These are phyloP conservation scores for Parastagonospora nodorum DNA, from an alignment of 2,329 filamentous ascomycete genomes.

Conservation along the genomic window DNA sequence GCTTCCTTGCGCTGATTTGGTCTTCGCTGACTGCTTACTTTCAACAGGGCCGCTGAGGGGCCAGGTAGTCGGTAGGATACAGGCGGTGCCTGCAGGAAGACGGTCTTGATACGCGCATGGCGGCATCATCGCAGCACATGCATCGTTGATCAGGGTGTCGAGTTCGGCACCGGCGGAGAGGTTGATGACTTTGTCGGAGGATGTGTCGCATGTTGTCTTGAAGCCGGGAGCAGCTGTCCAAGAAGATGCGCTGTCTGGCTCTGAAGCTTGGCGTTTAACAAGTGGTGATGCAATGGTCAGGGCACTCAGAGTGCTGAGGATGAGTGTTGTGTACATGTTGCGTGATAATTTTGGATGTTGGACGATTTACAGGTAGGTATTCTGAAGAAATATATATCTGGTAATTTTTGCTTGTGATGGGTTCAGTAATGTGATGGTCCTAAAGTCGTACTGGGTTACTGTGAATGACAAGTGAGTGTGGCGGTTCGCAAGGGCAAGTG, in stretches of 20 bases:
- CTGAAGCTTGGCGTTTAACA: not conserved
- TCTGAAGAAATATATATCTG: too few species aligned
- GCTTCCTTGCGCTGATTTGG: constrained; percentile 15
- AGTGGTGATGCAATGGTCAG: not conserved
- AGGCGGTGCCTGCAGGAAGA: constrained; percentile 15
- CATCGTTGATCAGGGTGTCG: constrained; percentile 25
- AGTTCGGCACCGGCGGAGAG: constrained; percentile 26
- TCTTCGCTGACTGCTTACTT: constrained; percentile 23
- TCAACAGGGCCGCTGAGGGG: constrained; percentile 18
- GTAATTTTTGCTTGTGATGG: too few species aligned
- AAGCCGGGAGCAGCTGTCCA: constrained; percentile 25
- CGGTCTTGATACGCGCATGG: constrained; percentile 28
- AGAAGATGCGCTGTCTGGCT: constrained; percentile 7
- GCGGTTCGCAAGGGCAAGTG: too few species aligned
- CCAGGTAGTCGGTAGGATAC: constrained; percentile 23
- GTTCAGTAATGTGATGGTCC: too few species aligned
- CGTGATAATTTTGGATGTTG: not conserved
- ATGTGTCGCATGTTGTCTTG: constrained; percentile 21
- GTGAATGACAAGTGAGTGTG: too few species aligned
- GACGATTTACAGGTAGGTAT: not conserved
- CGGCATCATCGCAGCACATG: constrained; percentile 36
- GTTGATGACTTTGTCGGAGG: constrained; percentile 24
- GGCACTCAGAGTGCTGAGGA: not conserved
- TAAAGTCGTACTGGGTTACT: too few species aligned
- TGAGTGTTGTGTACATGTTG: not conserved